Conservation (phyloP, 805 yeast species). For the Teunomyces kruisii region DNA sequence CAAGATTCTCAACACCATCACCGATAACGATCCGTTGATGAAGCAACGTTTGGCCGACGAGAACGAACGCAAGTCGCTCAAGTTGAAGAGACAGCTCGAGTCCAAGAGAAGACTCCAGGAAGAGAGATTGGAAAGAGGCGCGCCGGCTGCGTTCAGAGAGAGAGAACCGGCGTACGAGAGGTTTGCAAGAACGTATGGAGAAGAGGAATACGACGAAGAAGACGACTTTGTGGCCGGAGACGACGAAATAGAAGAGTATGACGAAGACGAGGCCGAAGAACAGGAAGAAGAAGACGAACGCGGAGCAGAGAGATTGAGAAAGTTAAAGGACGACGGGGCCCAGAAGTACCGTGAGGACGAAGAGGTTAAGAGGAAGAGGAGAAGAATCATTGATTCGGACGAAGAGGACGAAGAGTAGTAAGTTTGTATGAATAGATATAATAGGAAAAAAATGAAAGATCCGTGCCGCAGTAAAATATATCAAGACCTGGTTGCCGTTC, state of each 20-base stretch:
- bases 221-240: constrained; percentile 47
- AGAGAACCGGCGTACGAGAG: constrained; percentile 40
- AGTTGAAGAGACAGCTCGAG: constrained; percentile 66
- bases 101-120: constrained; percentile 56
- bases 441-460: neutral
- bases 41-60: constrained; percentile 68
- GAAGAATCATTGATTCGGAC: constrained; percentile 50
- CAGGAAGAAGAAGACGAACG: constrained; percentile 50
- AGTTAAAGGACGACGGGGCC: constrained; percentile 57
- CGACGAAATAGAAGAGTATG: constrained; percentile 37
- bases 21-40: constrained; percentile 66
- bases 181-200: constrained; percentile 37
- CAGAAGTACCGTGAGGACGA: constrained; percentile 45
- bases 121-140: constrained; percentile 55
- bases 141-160: constrained; percentile 20
- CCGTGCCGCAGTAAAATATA: neutral
- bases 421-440: neutral
- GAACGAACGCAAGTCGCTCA: constrained; percentile 55
- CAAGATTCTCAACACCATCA: constrained; percentile 51
- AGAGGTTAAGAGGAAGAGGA: constrained; percentile 40
- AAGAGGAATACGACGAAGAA: constrained; percentile 36
- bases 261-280: constrained; percentile 44
- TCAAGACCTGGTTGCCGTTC: too few species aligned
- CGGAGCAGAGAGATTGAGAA: constrained; percentile 59
- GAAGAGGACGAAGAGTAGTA: constrained; percentile 44